Conservation (phyloP, 495 filamentous ascomycete species). For the Daldinia loculata region DNA sequence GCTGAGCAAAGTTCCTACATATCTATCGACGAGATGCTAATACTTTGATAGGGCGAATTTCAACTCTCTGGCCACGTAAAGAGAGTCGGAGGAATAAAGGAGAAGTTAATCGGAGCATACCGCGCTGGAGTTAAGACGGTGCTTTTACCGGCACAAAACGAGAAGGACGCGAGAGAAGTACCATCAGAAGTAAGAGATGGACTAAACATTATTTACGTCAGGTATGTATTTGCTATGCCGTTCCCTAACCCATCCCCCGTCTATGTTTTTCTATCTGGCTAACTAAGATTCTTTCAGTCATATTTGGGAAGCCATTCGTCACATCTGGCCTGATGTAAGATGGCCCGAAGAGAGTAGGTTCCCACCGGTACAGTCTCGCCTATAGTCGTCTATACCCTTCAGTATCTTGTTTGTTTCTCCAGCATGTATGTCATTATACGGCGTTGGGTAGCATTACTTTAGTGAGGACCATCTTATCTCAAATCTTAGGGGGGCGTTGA, state of each 20-base stretch:
- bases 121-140: constrained; percentile 96
- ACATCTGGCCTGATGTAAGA: constrained; percentile 83
- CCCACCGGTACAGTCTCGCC: constrained; percentile 39
- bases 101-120: constrained; percentile 95
- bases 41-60: constrained; percentile 73
- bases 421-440: constrained; percentile 35
- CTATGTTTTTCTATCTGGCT: constrained; percentile 29
- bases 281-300: constrained; percentile 60
- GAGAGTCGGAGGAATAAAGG: constrained; percentile 96
- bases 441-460: constrained; percentile 30
- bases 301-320: constrained; percentile 87
- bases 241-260: neutral
- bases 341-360: constrained; percentile 76
- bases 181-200: constrained; percentile 90
- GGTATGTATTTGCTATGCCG: constrained; percentile 60
- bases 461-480: constrained; percentile 14
- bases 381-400: constrained; percentile 28
- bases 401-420: constrained; percentile 23
- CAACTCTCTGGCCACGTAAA: constrained; percentile 84
- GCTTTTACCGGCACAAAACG: constrained; percentile 84
- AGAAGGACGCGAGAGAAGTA: constrained; percentile 92
- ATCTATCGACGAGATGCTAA: constrained; percentile 38
- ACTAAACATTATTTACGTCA: constrained; percentile 86
- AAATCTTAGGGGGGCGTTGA: neutral
- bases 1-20: constrained; percentile 26